A percentile compares a stretch with the other conserved stretches of the same genome.
Evolutionary conservation across 257 asterid genomes (phyloP).

Genomic region (Solanum medicagineum): DNA sequence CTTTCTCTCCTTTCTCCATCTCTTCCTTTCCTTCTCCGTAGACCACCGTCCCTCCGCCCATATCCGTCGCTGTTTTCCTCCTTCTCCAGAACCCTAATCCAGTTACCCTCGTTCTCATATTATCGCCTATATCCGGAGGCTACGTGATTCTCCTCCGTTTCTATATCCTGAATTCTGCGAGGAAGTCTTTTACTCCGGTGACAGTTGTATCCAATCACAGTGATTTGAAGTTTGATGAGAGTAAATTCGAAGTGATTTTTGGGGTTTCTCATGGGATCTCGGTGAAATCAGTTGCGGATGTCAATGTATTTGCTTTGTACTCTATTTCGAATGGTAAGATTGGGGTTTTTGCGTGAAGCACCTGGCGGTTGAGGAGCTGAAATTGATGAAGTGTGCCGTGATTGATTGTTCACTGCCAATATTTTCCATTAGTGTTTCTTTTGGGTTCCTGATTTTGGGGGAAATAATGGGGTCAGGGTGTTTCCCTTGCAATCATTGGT

Average conservation of each 20-base stretch:
- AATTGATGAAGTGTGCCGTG: conserved; percentile 67
- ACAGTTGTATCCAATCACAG: conserved; percentile 5
- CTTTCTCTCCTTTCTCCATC: conserved; percentile 4
- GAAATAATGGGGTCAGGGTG: too few species aligned
- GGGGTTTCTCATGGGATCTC: neutral
- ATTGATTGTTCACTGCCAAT: conserved; percentile 12
- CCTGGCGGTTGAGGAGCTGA: conserved; percentile 33
- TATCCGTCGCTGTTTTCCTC: conserved; percentile 33
- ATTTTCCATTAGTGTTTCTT: too few species aligned
- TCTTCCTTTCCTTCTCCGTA: too few species aligned
- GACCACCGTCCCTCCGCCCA: neutral
- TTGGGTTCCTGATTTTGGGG: too few species aligned
- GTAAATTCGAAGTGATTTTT: conserved; percentile 40
- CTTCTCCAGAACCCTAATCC: conserved; percentile 26
- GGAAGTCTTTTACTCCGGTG: conserved; percentile 18
- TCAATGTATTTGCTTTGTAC: conserved; percentile 45
- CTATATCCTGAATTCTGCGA: neutral
- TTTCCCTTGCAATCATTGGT: too few species aligned
- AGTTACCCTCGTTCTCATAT: neutral
- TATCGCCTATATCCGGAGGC: conserved; percentile 43
- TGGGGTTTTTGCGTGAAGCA: conserved; percentile 60
- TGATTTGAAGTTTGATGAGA: too few species aligned
- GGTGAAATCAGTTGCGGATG: conserved; percentile 42
- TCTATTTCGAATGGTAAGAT: conserved; percentile 51
- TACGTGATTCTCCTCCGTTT: conserved; percentile 10